phyloP scores from a whole-genome alignment of 768 basidiomycete species.

The Suillus subaureus region DNA sequence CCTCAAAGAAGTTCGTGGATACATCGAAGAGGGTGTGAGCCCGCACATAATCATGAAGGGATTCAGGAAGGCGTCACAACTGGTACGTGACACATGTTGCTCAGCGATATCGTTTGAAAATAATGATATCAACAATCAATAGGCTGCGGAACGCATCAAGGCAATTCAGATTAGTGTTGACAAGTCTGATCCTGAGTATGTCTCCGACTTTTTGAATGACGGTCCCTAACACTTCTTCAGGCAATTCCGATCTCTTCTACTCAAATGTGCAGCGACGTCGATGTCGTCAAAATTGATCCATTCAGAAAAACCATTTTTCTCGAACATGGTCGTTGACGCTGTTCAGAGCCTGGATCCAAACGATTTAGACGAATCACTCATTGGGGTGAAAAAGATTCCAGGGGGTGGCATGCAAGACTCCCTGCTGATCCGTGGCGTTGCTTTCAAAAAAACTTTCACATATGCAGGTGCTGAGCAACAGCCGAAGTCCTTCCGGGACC shows the following conservation, averaged over 20 bases:
- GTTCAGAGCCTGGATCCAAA: slow-evolving; percentile 87
- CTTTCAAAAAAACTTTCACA: slow-evolving; percentile 99
- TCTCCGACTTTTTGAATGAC: slow-evolving; percentile 35
- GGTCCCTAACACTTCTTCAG: slow-evolving; percentile 42
- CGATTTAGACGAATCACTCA: slow-evolving; percentile 93
- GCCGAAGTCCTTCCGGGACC: slow-evolving; percentile 87
- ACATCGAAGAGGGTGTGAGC: slow-evolving; percentile 96
- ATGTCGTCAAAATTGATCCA: slow-evolving; percentile 99
- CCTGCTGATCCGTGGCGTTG: slow-evolving; percentile 83
- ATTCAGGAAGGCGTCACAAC: slow-evolving; percentile 80
- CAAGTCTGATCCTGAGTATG: slow-evolving; percentile 87
- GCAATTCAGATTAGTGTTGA: slow-evolving; percentile 90
- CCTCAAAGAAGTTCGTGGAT: slow-evolving; percentile 87
- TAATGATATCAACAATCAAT: slow-evolving; percentile 11
- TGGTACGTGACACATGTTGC: slow-evolving; percentile 51
- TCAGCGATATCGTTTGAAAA: slow-evolving; percentile 12
- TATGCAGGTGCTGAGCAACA: slow-evolving; percentile 99
- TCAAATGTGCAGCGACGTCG: slow-evolving; percentile 97
- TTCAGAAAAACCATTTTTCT: slow-evolving; percentile 98
- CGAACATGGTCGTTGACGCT: slow-evolving; percentile 98
- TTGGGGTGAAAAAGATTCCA: slow-evolving; percentile 97
- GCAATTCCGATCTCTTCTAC: slow-evolving; percentile 88
- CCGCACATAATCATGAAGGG: slow-evolving; percentile 99
- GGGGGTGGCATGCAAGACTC: slow-evolving; percentile 99
- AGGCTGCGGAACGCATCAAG: slow-evolving; percentile 88